Evolutionary conservation across 495 filamentous ascomycete species (phyloP), one percentile per base, ranked within the genome.

Genomic region (Rusavskia elegans): DNA sequence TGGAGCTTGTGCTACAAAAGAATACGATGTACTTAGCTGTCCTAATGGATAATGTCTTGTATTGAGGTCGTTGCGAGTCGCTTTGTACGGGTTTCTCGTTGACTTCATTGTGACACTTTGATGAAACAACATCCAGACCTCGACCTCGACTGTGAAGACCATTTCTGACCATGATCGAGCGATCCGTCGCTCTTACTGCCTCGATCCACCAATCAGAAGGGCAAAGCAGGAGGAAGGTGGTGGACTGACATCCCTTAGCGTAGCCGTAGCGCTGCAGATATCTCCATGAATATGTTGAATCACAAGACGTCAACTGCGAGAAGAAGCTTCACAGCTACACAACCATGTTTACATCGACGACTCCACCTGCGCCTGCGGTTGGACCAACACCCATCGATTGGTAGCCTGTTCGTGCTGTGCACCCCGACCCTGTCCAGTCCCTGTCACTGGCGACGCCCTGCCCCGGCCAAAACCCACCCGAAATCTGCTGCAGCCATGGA

Each of bases 21-120:
- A 11, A 10, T 14, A 35, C 32, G 32, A 48, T 55, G 23, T 40
- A 29, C 21, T 17, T 48, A 46, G 41, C 39, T 29, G 21, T 36
- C 14, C 46, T 10, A 36, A 16, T 40, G 39, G 23, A 11, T 56
- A 42, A 56, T 41, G 54, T 48, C 54, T 48, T 44, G 41, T 56
- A 48, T 46, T 17, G 30, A 39, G 16, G 38, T 9, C 10, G 27
- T 40, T 11, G n/a, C 38, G 38, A 16, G 13, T 19, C 17, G 17
- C 3, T 40, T 16, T 19, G n/a, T n/a, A n/a, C n/a, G n/a, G n/a
- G n/a, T n/a, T n/a, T n/a, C n/a, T n/a, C n/a, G n/a, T n/a, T n/a
- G n/a, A n/a, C n/a, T n/a, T n/a, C n/a, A n/a, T n/a, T n/a, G n/a
- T n/a, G n/a, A n/a, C n/a, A n/a, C n/a, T n/a, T n/a, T n/a, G n/a